Evolutionary conservation across 2,329 filamentous ascomycete species (phyloP).

Genomic region (Cercospora zeae-maydis): DNA sequence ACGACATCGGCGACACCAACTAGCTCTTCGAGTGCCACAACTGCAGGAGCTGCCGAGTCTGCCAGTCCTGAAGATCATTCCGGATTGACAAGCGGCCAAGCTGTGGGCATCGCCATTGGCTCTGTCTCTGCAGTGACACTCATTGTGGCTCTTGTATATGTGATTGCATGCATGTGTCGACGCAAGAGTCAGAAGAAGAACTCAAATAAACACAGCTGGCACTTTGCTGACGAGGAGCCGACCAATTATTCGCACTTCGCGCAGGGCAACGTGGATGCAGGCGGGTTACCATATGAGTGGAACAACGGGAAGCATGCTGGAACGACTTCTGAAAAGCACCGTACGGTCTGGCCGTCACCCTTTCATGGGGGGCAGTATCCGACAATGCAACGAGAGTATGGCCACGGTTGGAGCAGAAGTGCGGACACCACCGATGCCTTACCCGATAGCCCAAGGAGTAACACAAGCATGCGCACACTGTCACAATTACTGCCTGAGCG

Average conservation of each 20-base stretch:
- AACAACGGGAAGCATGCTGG: no score
- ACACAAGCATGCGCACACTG: slow-evolving; percentile 26
- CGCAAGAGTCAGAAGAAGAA: slow-evolving; percentile 17
- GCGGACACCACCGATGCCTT: slow-evolving; percentile 12
- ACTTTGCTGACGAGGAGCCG: slow-evolving; percentile 35
- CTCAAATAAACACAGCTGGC: slow-evolving; percentile 30
- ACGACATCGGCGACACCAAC: background rate
- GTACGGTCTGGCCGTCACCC: slow-evolving; percentile 22
- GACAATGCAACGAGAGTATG: slow-evolving; percentile 3
- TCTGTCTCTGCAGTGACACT: slow-evolving; percentile 31
- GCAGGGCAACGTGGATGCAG: background rate
- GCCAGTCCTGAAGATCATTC: slow-evolving; percentile 4
- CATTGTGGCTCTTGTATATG: slow-evolving; percentile 25
- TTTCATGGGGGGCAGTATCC: background rate
- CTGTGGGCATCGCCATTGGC: slow-evolving; percentile 35
- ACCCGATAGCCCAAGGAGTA: slow-evolving; percentile 24
- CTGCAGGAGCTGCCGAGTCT: slow-evolving; percentile 5
- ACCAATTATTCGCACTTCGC: slow-evolving; percentile 26
- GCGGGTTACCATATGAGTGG: background rate
- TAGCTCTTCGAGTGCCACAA: background rate
- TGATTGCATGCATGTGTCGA: slow-evolving; percentile 24
- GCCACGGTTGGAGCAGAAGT: background rate
- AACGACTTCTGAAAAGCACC: slow-evolving; percentile 16
- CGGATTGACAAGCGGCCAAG: slow-evolving; percentile 32
- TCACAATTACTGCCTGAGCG: slow-evolving; percentile 36